Percentiles rank a stretch among this genome's conserved stretches.
phyloP scores from a whole-genome alignment of 2,329 filamentous ascomycete genomes.

The Exophiala dermatitidis region DNA sequence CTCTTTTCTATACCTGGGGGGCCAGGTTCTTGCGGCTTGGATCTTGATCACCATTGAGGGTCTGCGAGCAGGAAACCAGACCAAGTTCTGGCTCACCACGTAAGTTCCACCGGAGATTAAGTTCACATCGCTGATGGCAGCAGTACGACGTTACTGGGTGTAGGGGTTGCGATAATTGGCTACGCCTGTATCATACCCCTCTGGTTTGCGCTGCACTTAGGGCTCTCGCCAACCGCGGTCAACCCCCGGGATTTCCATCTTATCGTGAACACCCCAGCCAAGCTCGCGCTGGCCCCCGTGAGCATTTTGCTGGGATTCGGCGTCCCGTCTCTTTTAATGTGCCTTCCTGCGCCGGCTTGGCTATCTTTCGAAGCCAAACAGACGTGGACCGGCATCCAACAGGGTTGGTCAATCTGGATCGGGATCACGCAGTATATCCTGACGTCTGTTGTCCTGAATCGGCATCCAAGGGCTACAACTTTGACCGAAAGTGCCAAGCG shows the following conservation, averaged over 20 bases:
- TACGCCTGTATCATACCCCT: conserved; percentile 42
- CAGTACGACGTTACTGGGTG: conserved; percentile 36
- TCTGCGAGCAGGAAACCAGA: conserved; percentile 39
- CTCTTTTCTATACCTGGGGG: conserved; percentile 36
- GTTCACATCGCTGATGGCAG: conserved; percentile 6
- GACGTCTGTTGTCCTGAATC: conserved; percentile 26
- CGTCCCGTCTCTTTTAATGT: conserved; percentile 40
- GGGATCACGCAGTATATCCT: conserved; percentile 35
- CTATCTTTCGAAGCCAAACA: conserved; percentile 42
- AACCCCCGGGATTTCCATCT: conserved; percentile 34
- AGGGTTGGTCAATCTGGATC: conserved; percentile 45
- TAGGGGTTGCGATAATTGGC: conserved; percentile 38
- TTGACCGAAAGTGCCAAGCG: conserved; percentile 21
- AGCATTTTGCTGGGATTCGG: conserved; percentile 40
- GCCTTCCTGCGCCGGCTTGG: conserved; percentile 36
- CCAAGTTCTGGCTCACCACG: conserved; percentile 28
- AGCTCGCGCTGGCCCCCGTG: conserved; percentile 35
- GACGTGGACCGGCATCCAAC: conserved; percentile 44
- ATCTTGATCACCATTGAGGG: conserved; percentile 40
- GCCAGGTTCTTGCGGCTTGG: conserved; percentile 39
- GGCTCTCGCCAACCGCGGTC: conserved; percentile 36
- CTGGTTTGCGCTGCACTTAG: conserved; percentile 39
- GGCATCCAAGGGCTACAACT: conserved; percentile 26
- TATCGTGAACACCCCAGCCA: conserved; percentile 28
- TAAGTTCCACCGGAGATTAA: conserved; percentile 1